A percentile compares a stretch with the other conserved stretches of the same genome.
These are phyloP conservation scores for Tardiomyces digboiensis DNA, from an alignment of 1,139 yeast species.

Conservation along the genomic window DNA sequence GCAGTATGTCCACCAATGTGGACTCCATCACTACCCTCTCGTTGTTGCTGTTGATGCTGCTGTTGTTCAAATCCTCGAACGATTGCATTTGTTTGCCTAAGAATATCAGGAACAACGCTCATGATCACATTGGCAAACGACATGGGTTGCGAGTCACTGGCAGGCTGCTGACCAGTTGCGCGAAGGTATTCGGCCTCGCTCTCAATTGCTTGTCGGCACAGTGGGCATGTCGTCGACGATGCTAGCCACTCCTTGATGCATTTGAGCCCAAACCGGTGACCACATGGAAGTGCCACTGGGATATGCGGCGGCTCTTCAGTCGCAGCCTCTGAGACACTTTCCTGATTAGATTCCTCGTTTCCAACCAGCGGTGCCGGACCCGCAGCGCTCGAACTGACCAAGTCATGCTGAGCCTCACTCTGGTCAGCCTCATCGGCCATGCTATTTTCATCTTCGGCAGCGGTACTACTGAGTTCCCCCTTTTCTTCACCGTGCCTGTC, in stretches of 20 bases:
- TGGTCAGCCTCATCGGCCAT: no score
- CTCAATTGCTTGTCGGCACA: conserved; percentile 57
- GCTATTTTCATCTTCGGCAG: no score
- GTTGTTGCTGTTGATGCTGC: conserved; percentile 1
- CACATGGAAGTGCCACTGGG: conserved; percentile 72
- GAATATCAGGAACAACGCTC: not conserved
- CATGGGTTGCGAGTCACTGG: not conserved
- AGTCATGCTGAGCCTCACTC: no score
- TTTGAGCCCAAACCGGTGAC: conserved; percentile 63
- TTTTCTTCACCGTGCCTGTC: no score
- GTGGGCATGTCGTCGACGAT: conserved; percentile 63
- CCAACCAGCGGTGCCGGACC: no score
- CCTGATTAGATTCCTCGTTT: no score
- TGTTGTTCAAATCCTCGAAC: not conserved
- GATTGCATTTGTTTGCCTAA: not conserved
- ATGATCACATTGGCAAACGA: not conserved
- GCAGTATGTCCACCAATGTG: not conserved
- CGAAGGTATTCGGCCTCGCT: conserved; percentile 18
- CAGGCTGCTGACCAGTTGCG: conserved; percentile 14
- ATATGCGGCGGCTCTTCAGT: conserved; percentile 32
- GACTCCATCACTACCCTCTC: not conserved
- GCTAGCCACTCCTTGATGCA: conserved; percentile 74
- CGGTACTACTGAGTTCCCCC: no score
- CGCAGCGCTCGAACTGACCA: no score
- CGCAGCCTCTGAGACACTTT: not conserved